These are phyloP conservation scores for Geopyxis carbonaria DNA, from an alignment of 495 filamentous ascomycete genomes.

Conservation along the genomic window DNA sequence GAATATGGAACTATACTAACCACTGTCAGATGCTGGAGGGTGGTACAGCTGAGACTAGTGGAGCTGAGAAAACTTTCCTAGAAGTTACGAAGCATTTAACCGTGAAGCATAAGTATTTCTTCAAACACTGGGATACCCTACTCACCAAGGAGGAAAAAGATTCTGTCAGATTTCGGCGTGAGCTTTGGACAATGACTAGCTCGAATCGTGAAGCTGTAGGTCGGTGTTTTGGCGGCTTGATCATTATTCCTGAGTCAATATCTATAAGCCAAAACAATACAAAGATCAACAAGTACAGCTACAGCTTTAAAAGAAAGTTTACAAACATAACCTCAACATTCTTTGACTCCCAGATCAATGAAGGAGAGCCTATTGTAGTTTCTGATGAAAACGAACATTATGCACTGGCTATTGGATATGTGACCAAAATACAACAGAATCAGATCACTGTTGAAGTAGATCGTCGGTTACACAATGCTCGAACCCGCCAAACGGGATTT, in stretches of 20 bases:
- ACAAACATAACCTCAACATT: conserved; percentile 50
- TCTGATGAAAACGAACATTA: conserved; percentile 92
- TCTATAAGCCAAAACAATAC: conserved; percentile 44
- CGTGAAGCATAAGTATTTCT: conserved; percentile 58
- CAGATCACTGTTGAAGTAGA: conserved; percentile 78
- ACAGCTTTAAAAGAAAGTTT: conserved; percentile 56
- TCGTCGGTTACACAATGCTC: conserved; percentile 67
- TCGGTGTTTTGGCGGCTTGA: conserved; percentile 45
- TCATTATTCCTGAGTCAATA: conserved; percentile 61
- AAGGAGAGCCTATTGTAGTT: conserved; percentile 87
- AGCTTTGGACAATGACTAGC: conserved; percentile 91
- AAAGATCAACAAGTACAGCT: conserved; percentile 81
- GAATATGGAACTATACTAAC: background rate
- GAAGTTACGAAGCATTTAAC: conserved; percentile 58
- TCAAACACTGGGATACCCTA: conserved; percentile 83
- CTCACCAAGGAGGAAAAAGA: conserved; percentile 88
- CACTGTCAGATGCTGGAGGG: conserved; percentile 36
- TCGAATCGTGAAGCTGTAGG: conserved; percentile 73
- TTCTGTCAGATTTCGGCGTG: conserved; percentile 60
- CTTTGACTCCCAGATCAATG: conserved; percentile 70
- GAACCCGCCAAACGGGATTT: conserved; percentile 57
- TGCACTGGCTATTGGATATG: conserved; percentile 80
- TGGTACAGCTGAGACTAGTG: conserved; percentile 64
- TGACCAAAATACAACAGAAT: conserved; percentile 52
- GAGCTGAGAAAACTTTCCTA: conserved; percentile 56